Evolutionary conservation across 1,284 basidiomycete species (phyloP), one percentile per base, ranked within the genome.

Genomic region (Takashimella koratensis): DNA sequence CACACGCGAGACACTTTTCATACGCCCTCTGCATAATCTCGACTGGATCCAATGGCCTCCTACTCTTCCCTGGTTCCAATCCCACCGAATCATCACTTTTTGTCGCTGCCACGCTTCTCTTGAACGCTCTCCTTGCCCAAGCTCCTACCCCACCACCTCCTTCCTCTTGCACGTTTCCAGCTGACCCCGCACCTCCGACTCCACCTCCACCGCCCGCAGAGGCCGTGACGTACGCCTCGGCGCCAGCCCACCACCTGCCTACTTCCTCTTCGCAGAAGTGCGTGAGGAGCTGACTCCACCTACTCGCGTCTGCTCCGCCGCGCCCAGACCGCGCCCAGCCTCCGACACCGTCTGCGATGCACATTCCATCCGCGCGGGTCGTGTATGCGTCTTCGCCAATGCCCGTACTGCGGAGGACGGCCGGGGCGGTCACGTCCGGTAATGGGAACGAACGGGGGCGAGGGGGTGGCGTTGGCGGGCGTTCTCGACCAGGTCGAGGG

Each of bases 21-120:
- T 79, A 83, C 0, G 81, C 82, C 40, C 68, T 69, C 61, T 83
- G 81, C 75, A 84, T 79, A 45, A 83, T 77, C 45, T 81, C 79
- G 44, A 82, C 78, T 0, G 82, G 81, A 64, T 82, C 78, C 30
- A 79, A 64, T 13, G 71, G 62, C 27, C 65, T 56, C 43, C 66
- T 41, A 49, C 54, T 56, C 43, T 49, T 58, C 41, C 48, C 53
- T 13, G 49, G 21, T 39, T 54, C 36, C 2, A 60, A 24, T 8
- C 58, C 48, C 19, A 41, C 22, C 12, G 48, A 49, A 25, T 54
- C 55, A 19, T 51, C 49, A 11, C 27, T 44, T n/a, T 20, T 16
- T 22, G 6, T 8, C 10, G 26, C 47, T 27, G 46, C 20, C 22
- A 47, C 21, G 39, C 43, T 43, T 13, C 52, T 54, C 52, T 53